These are phyloP conservation scores for Clarireedia monteithiana DNA, from an alignment of 2,329 filamentous ascomycete species.

Conservation along the genomic window DNA sequence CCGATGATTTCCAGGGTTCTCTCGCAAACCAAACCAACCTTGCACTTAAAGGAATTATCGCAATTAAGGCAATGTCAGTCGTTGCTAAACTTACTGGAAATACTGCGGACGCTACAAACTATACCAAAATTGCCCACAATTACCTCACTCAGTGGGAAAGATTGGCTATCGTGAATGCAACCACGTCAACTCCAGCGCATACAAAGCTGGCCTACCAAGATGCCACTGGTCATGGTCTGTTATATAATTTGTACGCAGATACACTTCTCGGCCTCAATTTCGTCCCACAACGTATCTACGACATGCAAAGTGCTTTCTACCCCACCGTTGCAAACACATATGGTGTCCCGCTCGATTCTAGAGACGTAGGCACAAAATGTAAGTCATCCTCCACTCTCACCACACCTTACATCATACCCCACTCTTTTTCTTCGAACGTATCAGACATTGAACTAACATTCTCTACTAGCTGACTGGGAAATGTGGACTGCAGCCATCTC, in stretches of 20 bases:
- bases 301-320: conserved; percentile 73
- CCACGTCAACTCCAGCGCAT: conserved; percentile 46
- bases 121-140: conserved; percentile 51
- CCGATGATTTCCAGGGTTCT: conserved; percentile 78
- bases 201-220: conserved; percentile 75
- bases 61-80: conserved; percentile 71
- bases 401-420: background rate
- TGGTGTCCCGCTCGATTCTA: conserved; percentile 73
- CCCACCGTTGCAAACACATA: conserved; percentile 62
- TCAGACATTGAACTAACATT: background rate
- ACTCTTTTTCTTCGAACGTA: too few species aligned
- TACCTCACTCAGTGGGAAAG: conserved; percentile 70
- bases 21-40: conserved; percentile 74
- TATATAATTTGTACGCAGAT: conserved; percentile 83
- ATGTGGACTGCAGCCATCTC: conserved; percentile 76
- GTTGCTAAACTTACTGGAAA: conserved; percentile 57
- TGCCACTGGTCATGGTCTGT: conserved; percentile 35
- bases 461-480: conserved; percentile 58
- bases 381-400: background rate
- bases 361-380: conserved; percentile 74
- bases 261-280: conserved; percentile 69
- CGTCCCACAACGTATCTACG: conserved; percentile 68
- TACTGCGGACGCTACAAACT: conserved; percentile 48
- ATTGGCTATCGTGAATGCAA: conserved; percentile 58
- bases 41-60: conserved; percentile 77